phyloP scores from a whole-genome alignment of 148 eudicot genomes.

The Vaccinium corymbosum region DNA sequence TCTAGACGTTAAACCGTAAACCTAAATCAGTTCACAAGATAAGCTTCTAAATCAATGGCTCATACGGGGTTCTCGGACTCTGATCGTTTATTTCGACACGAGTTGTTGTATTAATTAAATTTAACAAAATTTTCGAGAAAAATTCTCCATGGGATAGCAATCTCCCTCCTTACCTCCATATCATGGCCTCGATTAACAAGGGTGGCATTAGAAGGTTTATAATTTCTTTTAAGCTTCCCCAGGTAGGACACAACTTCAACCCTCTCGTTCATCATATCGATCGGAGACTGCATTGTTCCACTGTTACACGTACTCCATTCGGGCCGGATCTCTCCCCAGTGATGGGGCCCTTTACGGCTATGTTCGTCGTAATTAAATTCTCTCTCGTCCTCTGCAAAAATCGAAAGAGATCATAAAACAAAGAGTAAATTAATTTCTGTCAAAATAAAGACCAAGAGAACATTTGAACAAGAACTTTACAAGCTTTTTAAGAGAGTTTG shows the following conservation, averaged over 20 bases:
- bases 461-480: background rate
- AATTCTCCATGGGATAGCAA: background rate
- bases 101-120: too few species aligned
- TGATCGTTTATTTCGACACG: too few species aligned
- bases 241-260: constrained; percentile 23
- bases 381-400: constrained; percentile 35
- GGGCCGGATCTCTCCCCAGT: constrained; percentile 40
- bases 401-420: background rate
- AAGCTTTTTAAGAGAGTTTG: background rate
- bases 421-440: too few species aligned
- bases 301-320: constrained; percentile 34
- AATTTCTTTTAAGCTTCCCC: constrained; percentile 23
- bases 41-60: too few species aligned
- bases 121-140: background rate
- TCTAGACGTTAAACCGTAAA: too few species aligned
- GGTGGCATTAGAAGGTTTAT: constrained; percentile 38
- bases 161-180: constrained; percentile 29
- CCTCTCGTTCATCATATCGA: constrained; percentile 30
- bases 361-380: constrained; percentile 29
- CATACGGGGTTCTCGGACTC: too few species aligned
- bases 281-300: constrained; percentile 48
- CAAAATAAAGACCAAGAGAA: too few species aligned
- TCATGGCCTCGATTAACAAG: constrained; percentile 44
- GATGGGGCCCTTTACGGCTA: constrained; percentile 27
- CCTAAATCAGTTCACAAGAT: too few species aligned